Conservation (phyloP, 2,329 filamentous ascomycete genomes). For the Neophaeococcomyces mojaviensis region DNA sequence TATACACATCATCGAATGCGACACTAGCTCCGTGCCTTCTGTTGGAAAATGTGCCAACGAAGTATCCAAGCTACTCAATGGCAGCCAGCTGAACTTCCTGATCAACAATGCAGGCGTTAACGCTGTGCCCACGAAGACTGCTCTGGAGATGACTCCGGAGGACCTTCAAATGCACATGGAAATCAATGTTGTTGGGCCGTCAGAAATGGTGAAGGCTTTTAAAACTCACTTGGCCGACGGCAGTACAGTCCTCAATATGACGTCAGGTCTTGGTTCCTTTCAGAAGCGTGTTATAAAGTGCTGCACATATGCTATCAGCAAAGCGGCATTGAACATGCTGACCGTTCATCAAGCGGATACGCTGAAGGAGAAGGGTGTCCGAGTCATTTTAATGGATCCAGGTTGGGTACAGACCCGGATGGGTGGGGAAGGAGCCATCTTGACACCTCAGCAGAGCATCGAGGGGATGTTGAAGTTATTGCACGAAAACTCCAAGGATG, state of each 20-base stretch:
- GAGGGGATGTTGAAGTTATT: slow-evolving; percentile 33
- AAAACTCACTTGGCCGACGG: slow-evolving; percentile 21
- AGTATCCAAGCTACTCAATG: slow-evolving; percentile 3
- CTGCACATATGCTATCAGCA: slow-evolving; percentile 34
- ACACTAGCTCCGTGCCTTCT: slow-evolving; percentile 10
- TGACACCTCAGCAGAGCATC: slow-evolving; percentile 33
- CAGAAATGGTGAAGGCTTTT: slow-evolving; percentile 24
- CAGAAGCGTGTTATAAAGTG: slow-evolving; percentile 9
- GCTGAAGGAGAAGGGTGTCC: slow-evolving; percentile 29
- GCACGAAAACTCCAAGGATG: slow-evolving; percentile 26
- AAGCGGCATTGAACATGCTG: slow-evolving; percentile 39
- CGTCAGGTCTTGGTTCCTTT: slow-evolving; percentile 15
- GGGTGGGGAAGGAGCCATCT: slow-evolving; percentile 35
- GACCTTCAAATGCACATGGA: slow-evolving; percentile 15
- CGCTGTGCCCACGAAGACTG: slow-evolving; percentile 7
- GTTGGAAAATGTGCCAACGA: slow-evolving; percentile 8
- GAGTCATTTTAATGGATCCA: slow-evolving; percentile 37
- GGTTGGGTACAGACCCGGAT: slow-evolving; percentile 41
- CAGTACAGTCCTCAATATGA: slow-evolving; percentile 13
- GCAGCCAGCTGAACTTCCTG: slow-evolving; percentile 10
- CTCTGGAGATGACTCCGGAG: slow-evolving; percentile 11
- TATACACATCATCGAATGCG: slow-evolving; percentile 17
- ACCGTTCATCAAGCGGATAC: slow-evolving; percentile 35
- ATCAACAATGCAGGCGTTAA: slow-evolving; percentile 20
- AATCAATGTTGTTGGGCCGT: slow-evolving; percentile 27